A percentile compares a stretch with the other conserved stretches of the same genome.
These are phyloP conservation scores for Helianthus annuus DNA, from an alignment of 129 eudicot species.

Conservation along the genomic window DNA sequence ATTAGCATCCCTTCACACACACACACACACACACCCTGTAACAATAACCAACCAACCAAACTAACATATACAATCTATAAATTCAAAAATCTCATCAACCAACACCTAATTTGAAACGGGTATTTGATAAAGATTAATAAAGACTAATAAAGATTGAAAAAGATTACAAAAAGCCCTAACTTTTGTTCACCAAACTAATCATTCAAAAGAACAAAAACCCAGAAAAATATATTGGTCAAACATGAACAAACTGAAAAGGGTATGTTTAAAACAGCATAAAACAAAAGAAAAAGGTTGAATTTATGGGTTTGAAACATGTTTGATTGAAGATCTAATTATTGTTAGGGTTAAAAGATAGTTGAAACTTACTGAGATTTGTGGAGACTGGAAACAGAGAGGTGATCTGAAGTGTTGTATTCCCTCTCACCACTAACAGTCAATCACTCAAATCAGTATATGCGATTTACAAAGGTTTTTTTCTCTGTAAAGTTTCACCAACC, in stretches of 20 bases:
- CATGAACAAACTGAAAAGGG: constrained; percentile 30
- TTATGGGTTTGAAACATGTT: constrained; percentile 15
- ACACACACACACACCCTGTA: constrained; percentile 36
- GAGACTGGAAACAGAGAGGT: constrained; percentile 14
- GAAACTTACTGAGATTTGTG: constrained; percentile 31
- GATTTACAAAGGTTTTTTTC: background rate
- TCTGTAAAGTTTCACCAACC: constrained; percentile 19
- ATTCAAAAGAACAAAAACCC: constrained; percentile 18
- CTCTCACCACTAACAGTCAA: constrained; percentile 8
- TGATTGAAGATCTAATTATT: constrained; percentile 34
- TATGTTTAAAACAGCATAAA: constrained; percentile 19
- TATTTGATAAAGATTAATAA: background rate
- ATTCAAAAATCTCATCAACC: background rate
- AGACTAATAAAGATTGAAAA: constrained; percentile 10
- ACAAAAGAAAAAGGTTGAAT: constrained; percentile 19
- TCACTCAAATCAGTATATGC: constrained; percentile 25
- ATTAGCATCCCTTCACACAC: constrained; percentile 30
- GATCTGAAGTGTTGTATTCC: constrained; percentile 12
- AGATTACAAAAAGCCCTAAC: constrained; percentile 28
- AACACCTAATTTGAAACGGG: constrained; percentile 1
- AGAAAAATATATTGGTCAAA: constrained; percentile 23
- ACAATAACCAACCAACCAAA: constrained; percentile 27
- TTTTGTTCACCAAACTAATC: constrained; percentile 16
- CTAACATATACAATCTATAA: background rate
- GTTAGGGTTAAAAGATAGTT: constrained; percentile 1